Evolutionary conservation across 2,329 filamentous ascomycete species (phyloP), one percentile per base, ranked within the genome.

Genomic region (Talaromyces islandicus): DNA sequence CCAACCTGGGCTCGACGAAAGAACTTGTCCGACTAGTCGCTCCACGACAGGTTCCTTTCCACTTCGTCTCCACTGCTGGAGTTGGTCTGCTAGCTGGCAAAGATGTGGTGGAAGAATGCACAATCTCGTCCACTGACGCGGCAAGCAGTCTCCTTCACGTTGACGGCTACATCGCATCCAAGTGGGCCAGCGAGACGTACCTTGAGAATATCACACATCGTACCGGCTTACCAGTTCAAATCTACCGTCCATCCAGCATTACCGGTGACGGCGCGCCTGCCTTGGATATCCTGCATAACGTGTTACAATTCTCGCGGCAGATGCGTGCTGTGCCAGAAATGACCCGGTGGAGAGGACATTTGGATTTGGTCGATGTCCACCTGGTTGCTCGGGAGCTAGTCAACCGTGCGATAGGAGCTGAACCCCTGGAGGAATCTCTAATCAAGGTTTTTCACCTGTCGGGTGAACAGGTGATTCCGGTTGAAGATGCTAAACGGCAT

Each of bases 151-250:
- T 2, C 68, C 68, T 6, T 62, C 65, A 2, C 35, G 30, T 66
- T 2, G 57, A 75, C 56, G 73, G 72, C 2, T 80, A 77, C 56
- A 61, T 67, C 1, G 68, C 73, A 0, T 59, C 66, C 12, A 77
- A 77, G 61, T 79, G 77, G 77, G 73, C 69, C 0, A 71, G 70
- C 60, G 77, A 80, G 62, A 57, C 58, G 0, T 61, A 73, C 12
- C 70, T 80, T 0, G 75, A 79, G 58, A 62, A 60, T 43, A 46
- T 4, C 24, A 29, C n/a, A n/a, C n/a, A 9, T 12, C 14, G n/a
- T 27, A 25, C 48, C 4, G 48, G 48, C 6, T 17, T 55, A 7
- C 53, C 25, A 12, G n/a, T 32, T 25, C 14, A n/a, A 9, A 55
- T 55, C 32, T 27, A 55, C 30, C 27, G 53, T 7, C 53, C 53